Percentiles rank a stretch among this genome's conserved stretches.
phyloP scores from a whole-genome alignment of 139 green algal species.

The Chlorella vulgaris region DNA sequence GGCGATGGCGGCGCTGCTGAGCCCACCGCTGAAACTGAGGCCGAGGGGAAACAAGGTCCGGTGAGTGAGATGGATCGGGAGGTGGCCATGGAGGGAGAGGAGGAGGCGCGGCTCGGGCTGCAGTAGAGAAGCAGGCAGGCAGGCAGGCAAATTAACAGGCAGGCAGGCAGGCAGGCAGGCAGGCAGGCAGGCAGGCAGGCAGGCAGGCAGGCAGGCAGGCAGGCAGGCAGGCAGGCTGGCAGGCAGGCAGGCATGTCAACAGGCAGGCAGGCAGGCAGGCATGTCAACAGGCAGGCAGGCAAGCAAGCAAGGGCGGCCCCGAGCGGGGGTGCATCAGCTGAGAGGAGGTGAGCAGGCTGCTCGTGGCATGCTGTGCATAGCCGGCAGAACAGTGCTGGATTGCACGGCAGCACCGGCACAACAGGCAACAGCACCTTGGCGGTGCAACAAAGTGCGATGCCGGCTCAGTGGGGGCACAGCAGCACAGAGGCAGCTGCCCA shows the following conservation, averaged over 20 bases:
- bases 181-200: too few species aligned
- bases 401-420: neutral
- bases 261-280: too few species aligned
- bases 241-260: too few species aligned
- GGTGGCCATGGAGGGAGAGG: slow-evolving; percentile 6
- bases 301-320: too few species aligned
- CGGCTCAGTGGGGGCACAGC: neutral
- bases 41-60: neutral
- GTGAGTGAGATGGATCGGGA: slow-evolving; percentile 2
- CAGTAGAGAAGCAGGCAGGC: neutral
- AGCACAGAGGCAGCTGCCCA: neutral
- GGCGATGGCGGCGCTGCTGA: neutral
- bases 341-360: too few species aligned
- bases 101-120: neutral
- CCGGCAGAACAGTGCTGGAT: too few species aligned
- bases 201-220: neutral
- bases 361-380: too few species aligned
- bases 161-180: too few species aligned
- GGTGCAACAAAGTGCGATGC: neutral
- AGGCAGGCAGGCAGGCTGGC: neutral
- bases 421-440: too few species aligned
- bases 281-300: too few species aligned
- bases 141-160: too few species aligned
- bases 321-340: too few species aligned
- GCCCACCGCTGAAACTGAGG: neutral